Base-by-base conservation (phyloP, 192 early-diverging fungal genomes). In the Tieghemiomyces parasiticus region DNA sequence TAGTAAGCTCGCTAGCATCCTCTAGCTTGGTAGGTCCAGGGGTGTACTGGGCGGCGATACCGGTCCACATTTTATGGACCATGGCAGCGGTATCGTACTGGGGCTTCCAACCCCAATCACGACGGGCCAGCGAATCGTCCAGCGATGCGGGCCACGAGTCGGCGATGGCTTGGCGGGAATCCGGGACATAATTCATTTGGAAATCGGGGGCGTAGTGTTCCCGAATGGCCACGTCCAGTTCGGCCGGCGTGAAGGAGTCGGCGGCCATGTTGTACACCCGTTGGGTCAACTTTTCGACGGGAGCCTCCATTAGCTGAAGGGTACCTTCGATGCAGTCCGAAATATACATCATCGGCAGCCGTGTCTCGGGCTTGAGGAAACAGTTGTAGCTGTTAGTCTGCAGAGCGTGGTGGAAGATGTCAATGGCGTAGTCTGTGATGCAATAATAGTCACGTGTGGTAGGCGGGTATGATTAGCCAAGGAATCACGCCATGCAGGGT, bases 91-190 rank as follows among this genome's bases (percentile, higher is more conserved):
- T 69, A 51, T 74, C 79, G 61, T 67, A 76, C 58, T 76, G 48
- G 32, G 77, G 78, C 65, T 76, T 78, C 82, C 82, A 84, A 42
- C 78, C 82, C 73, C 78, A 84, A 62, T 84, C 82, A 30, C 59
- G 65, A 47, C 82, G 65, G 16, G 82, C 82, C 16, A 71, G 65
- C 30, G 63, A 61, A 33, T 84, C 82, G 49, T 79, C 82, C 73
- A 84, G 68, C 0, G 74, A 71, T 1, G 68, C 68, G 0, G 82
- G 82, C 82, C 82, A 84, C 13, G 79, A 77, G 48, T 81, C 76
- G 20, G 82, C 82, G 65, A 84, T 84, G 0, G 64, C 76, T 63
- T 84, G 79, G 54, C 82, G 74, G 67, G 74, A 80, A 53, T 84
- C 82, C 4, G 71, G 74, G 13, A 35, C 20, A 61, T 84, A 84